A percentile compares a stretch with the other conserved stretches of the same genome.
Conservation (phyloP, 2,329 filamentous ascomycete species). For the Raffaelea deltoideospora region DNA sequence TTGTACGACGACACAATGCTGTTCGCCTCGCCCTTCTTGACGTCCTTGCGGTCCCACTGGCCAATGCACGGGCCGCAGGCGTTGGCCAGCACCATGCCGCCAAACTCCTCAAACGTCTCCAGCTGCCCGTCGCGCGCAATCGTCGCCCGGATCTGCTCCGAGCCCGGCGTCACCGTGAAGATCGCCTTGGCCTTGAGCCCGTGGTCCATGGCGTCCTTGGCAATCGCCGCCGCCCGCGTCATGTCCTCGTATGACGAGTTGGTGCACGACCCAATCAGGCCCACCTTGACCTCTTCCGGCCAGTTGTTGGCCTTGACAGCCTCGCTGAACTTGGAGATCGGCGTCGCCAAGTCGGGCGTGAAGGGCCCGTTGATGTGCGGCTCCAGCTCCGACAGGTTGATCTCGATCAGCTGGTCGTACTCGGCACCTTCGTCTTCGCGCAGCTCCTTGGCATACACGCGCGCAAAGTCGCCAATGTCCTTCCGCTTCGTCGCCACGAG, state of each 20-base stretch:
- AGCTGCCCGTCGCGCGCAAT: conserved; percentile 84
- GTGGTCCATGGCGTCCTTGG: conserved; percentile 77
- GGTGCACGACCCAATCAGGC: conserved; percentile 95
- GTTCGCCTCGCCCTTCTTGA: conserved; percentile 91
- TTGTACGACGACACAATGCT: conserved; percentile 98
- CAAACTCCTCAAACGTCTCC: conserved; percentile 89
- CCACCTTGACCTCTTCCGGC: conserved; percentile 93
- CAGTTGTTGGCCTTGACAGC: conserved; percentile 89
- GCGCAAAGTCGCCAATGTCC: conserved; percentile 81
- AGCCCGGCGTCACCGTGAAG: conserved; percentile 92
- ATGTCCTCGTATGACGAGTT: conserved; percentile 83
- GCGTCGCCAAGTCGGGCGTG: conserved; percentile 93
- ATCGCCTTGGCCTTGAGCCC: conserved; percentile 85
- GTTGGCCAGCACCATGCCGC: conserved; percentile 87
- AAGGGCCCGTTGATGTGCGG: conserved; percentile 98
- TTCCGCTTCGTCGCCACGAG: conserved; percentile 78
- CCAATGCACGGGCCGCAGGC: conserved; percentile 88
- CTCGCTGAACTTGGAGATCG: conserved; percentile 93
- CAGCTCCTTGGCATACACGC: conserved; percentile 71
- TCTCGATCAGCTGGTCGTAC: conserved; percentile 92
- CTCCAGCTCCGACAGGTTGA: conserved; percentile 89
- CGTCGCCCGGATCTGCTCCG: conserved; percentile 90
- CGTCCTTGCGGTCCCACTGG: conserved; percentile 88
- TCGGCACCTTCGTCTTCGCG: conserved; percentile 77
- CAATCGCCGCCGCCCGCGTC: conserved; percentile 83